Percentiles rank a stretch among this genome's conserved stretches.
Conservation (phyloP, 2,329 filamentous ascomycete genomes). For the Parastagonospora avenae region DNA sequence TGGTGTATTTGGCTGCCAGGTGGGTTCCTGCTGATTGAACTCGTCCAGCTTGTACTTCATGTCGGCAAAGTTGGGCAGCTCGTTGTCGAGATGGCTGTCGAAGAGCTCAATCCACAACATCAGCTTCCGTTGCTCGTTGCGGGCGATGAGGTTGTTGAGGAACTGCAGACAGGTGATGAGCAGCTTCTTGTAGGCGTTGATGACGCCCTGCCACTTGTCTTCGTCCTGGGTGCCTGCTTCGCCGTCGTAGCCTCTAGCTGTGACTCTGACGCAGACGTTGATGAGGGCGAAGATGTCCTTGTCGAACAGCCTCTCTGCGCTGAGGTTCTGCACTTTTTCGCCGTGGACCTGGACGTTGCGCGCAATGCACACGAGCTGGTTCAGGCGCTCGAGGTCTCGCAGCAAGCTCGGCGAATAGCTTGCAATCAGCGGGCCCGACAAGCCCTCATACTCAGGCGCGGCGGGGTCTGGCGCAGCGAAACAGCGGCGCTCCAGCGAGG, state of each 20-base stretch:
- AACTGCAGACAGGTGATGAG: conserved; percentile 70
- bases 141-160: conserved; percentile 68
- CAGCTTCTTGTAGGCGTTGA: conserved; percentile 69
- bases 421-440: conserved; percentile 66
- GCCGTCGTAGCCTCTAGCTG: conserved; percentile 67
- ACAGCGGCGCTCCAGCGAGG: conserved; percentile 65
- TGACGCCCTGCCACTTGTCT: conserved; percentile 68
- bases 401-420: conserved; percentile 63
- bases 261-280: conserved; percentile 68
- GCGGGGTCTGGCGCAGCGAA: conserved; percentile 65
- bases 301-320: conserved; percentile 64
- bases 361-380: conserved; percentile 65
- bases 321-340: conserved; percentile 66
- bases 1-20: conserved; percentile 18
- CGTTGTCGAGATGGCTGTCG: conserved; percentile 57
- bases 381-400: conserved; percentile 66
- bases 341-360: conserved; percentile 67
- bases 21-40: conserved; percentile 28
- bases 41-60: conserved; percentile 46
- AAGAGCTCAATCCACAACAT: conserved; percentile 70
- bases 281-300: conserved; percentile 66
- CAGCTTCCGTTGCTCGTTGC: conserved; percentile 68
- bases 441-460: conserved; percentile 61
- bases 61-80: conserved; percentile 43
- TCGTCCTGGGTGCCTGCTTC: conserved; percentile 66